phyloP scores from a whole-genome alignment of 345 rosid species.

The Populus pruinosa region DNA sequence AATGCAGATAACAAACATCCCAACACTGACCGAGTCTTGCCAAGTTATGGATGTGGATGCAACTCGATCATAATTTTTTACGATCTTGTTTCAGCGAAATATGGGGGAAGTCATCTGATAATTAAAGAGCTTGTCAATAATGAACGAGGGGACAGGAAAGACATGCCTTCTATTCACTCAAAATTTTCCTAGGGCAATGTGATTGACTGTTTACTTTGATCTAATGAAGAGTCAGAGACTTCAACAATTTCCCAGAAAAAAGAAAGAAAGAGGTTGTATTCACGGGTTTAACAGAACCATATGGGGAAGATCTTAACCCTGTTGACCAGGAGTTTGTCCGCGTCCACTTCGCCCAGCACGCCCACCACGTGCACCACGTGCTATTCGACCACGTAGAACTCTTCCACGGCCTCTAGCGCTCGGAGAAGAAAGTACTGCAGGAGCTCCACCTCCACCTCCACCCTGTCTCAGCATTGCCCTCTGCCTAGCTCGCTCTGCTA shows the following conservation, averaged over 20 bases:
- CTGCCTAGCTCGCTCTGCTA: constrained; percentile 55
- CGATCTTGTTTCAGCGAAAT: too few relatives aligned
- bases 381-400: constrained; percentile 42
- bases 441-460: constrained; percentile 12
- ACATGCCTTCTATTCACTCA: neutral
- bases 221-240: neutral
- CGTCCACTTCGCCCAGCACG: constrained; percentile 48
- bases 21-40: too few relatives aligned
- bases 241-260: neutral
- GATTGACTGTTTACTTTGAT: neutral
- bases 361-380: constrained; percentile 34
- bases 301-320: constrained; percentile 17
- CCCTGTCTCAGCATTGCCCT: constrained; percentile 49
- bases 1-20: too few relatives aligned
- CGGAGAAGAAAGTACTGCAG: constrained; percentile 34
- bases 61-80: too few relatives aligned
- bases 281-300: neutral
- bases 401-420: constrained; percentile 48
- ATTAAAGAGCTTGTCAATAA: too few relatives aligned
- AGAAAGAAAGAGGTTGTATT: neutral
- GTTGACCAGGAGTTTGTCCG: constrained; percentile 44
- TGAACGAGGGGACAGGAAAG: too few relatives aligned
- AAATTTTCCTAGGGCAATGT: neutral
- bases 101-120: too few relatives aligned
- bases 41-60: too few relatives aligned